These are phyloP conservation scores for Podaxis sp. DNA, from an alignment of 768 basidiomycete genomes.

Conservation along the genomic window DNA sequence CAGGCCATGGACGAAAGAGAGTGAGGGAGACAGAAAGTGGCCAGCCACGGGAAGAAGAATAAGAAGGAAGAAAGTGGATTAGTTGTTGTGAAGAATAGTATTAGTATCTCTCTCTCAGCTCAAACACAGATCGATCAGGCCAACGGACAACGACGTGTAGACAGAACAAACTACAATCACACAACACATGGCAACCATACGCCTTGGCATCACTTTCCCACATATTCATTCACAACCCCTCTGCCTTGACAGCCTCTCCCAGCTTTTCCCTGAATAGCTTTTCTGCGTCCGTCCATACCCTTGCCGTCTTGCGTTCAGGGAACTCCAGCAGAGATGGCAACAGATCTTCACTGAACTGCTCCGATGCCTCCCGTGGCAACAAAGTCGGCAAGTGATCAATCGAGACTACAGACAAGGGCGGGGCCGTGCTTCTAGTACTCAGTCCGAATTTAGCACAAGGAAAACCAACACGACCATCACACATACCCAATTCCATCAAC, in stretches of 20 bases:
- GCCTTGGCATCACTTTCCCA: conserved; percentile 16
- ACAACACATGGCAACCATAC: conserved; percentile 18
- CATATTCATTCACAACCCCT: conserved; percentile 28
- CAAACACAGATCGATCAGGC: conserved; percentile 3
- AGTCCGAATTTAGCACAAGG: conserved; percentile 19
- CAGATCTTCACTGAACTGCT: conserved; percentile 90
- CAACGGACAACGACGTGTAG: not conserved
- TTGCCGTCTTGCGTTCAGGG: conserved; percentile 60
- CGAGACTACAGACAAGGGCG: conserved; percentile 81
- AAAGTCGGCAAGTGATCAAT: conserved; percentile 97
- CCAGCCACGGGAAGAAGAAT: conserved; percentile 35
- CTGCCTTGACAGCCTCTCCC: conserved; percentile 40
- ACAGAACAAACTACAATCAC: conserved; percentile 13
- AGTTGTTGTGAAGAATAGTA: conserved; percentile 19
- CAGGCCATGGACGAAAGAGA: conserved; percentile 38
- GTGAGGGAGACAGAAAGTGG: conserved; percentile 22
- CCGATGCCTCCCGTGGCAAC: conserved; percentile 93
- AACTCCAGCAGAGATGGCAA: conserved; percentile 84
- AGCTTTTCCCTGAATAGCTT: conserved; percentile 68
- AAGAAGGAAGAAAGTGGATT: conserved; percentile 29
- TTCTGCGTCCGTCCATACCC: conserved; percentile 90
- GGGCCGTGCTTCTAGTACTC: conserved; percentile 52
- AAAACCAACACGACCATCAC: conserved; percentile 8
- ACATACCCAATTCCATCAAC: conserved; percentile 74
- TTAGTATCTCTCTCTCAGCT: conserved; percentile 5